Base-by-base conservation (phyloP, 2,329 filamentous ascomycete species). In the Neonectria punicea region DNA sequence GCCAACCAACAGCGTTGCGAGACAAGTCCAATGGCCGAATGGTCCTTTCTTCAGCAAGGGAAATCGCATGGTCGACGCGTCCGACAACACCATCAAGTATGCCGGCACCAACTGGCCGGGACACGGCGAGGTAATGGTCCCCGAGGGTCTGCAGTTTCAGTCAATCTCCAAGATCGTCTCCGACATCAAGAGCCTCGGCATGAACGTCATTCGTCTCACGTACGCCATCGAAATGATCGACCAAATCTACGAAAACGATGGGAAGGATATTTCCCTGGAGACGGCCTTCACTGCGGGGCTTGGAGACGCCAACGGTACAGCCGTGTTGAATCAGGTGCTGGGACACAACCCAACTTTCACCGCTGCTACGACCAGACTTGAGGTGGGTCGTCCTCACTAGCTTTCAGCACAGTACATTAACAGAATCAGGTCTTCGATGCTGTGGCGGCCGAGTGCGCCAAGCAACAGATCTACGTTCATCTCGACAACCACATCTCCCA, bases 201-300 rank as follows among this genome's bases (percentile, higher is more conserved):
- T 91, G 81, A 91, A 91, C 70, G 84, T 86, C 1, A 84, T 90
- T 28, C 86, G 89, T 2, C 77, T 91, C 46, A 90, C 87, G 0
- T 91, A 85, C 59, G 87, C 89, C 3, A 90, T 87, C 62, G 84
- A 91, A 73, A 87, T 90, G 85, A 80, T 91, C 56, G 88, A 90
- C 67, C 81, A 88, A 71, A 86, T 86, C 65, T 83, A 85, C 47
- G 79, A 76, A 59, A 84, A 85, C 59, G 78, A 78, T n/a, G 83
- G 81, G 9, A 63, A 77, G 25, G 86, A 88, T 44, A 75, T 85
- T 1, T 77, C 81, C 3, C 71, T 88, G 11, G 70, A 80, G 60
- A 80, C 77, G 5, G 83, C 85, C 0, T 84, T 87, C 20, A 77
- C 67, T 5, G 77, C 74, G 16, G 84, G 75, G 5, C 79, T 86